phyloP scores from a whole-genome alignment of 2,329 filamentous ascomycete species.

The Delphinella strobiligena region DNA sequence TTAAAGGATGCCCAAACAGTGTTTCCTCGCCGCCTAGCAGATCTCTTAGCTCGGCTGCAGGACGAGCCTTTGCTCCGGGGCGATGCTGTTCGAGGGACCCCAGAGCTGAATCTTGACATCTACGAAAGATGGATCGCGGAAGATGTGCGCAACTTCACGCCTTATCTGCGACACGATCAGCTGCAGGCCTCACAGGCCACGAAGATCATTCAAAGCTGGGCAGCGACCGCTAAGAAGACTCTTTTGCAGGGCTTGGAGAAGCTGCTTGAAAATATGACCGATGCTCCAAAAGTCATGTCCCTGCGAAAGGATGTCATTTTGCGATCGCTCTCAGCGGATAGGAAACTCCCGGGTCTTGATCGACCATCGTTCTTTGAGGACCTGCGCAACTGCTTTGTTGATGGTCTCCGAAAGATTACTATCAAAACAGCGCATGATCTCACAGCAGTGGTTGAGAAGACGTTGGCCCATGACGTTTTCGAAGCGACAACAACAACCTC shows the following conservation, averaged over 20 bases:
- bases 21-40: slow-evolving; percentile 59
- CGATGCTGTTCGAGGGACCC: slow-evolving; percentile 49
- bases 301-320: slow-evolving; percentile 7
- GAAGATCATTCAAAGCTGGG: slow-evolving; percentile 51
- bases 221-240: slow-evolving; percentile 53
- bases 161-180: slow-evolving; percentile 76
- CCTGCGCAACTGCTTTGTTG: slow-evolving; percentile 6
- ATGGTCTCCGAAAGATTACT: slow-evolving; percentile 2
- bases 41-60: slow-evolving; percentile 58
- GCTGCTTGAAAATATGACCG: slow-evolving; percentile 1
- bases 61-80: slow-evolving; percentile 61
- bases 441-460: not conserved
- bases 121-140: slow-evolving; percentile 70
- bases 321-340: slow-evolving; percentile 3
- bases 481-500: slow-evolving; percentile 1
- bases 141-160: slow-evolving; percentile 73
- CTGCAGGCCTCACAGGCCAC: slow-evolving; percentile 27
- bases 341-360: slow-evolving; percentile 9
- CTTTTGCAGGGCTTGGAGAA: slow-evolving; percentile 39
- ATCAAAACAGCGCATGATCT: not conserved
- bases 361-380: slow-evolving; percentile 8
- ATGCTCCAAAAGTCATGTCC: slow-evolving; percentile 1
- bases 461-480: not conserved
- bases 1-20: slow-evolving; percentile 65
- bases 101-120: slow-evolving; percentile 65